Conservation (phyloP, 352 stramenopile genomes). For the Pythium monospermum region DNA sequence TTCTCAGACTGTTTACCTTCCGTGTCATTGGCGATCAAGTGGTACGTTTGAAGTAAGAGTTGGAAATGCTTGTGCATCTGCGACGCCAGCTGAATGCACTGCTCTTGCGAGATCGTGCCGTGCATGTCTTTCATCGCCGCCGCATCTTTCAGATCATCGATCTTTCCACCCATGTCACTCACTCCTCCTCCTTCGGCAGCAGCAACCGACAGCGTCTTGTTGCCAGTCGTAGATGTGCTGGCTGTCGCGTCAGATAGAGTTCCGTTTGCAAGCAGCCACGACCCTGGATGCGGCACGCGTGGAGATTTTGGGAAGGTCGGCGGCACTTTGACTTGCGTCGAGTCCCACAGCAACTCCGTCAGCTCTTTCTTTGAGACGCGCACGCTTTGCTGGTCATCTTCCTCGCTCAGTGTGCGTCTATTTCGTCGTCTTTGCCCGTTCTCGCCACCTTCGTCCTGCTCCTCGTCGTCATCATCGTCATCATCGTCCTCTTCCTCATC, state of each 20-base stretch:
- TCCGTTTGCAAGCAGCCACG: too few species aligned
- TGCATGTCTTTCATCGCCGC: conserved; percentile 19
- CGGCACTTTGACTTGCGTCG: conserved; percentile 55
- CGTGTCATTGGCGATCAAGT: conserved; percentile 32
- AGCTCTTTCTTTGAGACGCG: conserved; percentile 80
- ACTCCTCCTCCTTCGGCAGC: neutral
- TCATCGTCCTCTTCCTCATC: conserved; percentile 71
- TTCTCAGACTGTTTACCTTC: neutral
- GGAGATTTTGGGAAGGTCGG: conserved; percentile 12
- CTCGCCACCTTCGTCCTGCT: conserved; percentile 28
- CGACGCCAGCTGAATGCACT: conserved; percentile 78
- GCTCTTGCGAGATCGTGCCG: conserved; percentile 46
- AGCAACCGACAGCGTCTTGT: neutral
- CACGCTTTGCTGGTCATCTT: conserved; percentile 27
- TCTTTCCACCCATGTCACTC: neutral
- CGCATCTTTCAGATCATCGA: conserved; percentile 1
- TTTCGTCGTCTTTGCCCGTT: conserved; percentile 15
- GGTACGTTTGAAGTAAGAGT: conserved; percentile 67
- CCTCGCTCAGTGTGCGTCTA: conserved; percentile 25
- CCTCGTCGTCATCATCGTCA: conserved; percentile 28
- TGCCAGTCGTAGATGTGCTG: neutral
- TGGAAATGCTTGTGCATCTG: conserved; percentile 89
- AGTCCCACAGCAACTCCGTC: conserved; percentile 78
- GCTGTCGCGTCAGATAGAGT: too few species aligned
- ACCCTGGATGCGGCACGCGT: too few species aligned